Evolutionary conservation across 225 moss, liverwort and hornwort genomes (phyloP), one percentile per base, ranked within the genome.

Genomic region (Rhytidiadelphus loreus): DNA sequence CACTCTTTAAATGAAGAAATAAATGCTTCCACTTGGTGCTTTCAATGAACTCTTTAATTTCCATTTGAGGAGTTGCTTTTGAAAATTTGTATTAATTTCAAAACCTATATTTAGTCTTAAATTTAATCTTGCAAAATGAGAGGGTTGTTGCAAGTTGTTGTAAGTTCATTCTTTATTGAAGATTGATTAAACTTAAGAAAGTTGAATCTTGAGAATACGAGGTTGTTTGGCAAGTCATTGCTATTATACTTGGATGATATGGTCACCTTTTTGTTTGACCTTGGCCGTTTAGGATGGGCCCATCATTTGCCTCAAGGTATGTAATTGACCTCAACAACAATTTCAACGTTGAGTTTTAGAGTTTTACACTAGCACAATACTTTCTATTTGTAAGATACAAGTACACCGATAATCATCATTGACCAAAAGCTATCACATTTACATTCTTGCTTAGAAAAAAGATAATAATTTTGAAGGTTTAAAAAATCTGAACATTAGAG

Each of bases 1-100:
- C 9, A 43, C 2, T 5, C 2, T 30, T n/a, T n/a, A n/a, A n/a
- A n/a, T 30, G 3, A 44, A 72, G 3, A 8, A 28, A 28, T 0
- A 28, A 44, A 44, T 6, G 3, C 28, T 70, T 71, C 30, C 0
- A 11, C 4, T 46, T 73, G 7, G 3, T 17, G 0, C 18, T 7
- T 4, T 17, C 10, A 72, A 72, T 44, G 17, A 44, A 16, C 0
- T 18, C 2, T 17, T 46, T 17, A 6, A 18, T 28, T 44, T 29
- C 2, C 5, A 44, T 28, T 71, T 73, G 4, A 29, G 10, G 2
- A 2, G 2, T 17, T 73, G 21, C 23, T n/a, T 39, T 68, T 29
- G 10, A 43, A 70, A 44, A 6, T 9, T 43, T 44, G 6, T 28
- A 6, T 16, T 72, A 6, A 44, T 28, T 28, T 73, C 17, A 73